phyloP scores from a whole-genome alignment of 257 asterid genomes.

The Orobanche coerulescens region DNA sequence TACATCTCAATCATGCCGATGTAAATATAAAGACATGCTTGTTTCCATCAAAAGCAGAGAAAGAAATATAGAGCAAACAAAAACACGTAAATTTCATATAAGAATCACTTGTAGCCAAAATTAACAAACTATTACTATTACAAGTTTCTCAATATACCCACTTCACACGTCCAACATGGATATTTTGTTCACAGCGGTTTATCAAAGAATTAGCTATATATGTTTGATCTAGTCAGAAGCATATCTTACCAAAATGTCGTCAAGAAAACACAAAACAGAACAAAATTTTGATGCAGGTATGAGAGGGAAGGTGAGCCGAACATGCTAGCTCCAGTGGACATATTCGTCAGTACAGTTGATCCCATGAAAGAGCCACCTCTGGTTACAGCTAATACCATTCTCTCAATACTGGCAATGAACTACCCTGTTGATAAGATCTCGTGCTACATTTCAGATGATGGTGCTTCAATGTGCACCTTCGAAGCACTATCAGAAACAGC shows the following conservation, averaged over 20 bases:
- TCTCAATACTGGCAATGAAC: slow-evolving; percentile 89
- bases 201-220: too few species aligned
- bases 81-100: not conserved
- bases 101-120: not conserved
- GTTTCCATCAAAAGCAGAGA: not conserved
- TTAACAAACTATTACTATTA: too few species aligned
- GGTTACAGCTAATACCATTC: slow-evolving; percentile 82
- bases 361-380: slow-evolving; percentile 97
- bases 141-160: too few species aligned
- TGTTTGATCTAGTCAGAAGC: not conserved
- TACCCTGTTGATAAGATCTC: slow-evolving; percentile 87
- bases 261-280: not conserved
- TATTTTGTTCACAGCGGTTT: too few species aligned
- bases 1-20: not conserved
- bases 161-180: too few species aligned
- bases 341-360: slow-evolving; percentile 89
- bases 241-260: not conserved
- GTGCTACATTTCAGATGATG: slow-evolving; percentile 94
- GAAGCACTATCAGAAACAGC: slow-evolving; percentile 94
- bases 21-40: not conserved
- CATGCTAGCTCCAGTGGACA: slow-evolving; percentile 76
- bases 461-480: slow-evolving; percentile 94
- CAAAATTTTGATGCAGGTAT: slow-evolving; percentile 43
- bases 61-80: not conserved
- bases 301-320: slow-evolving; percentile 94